Conservation (phyloP, 1,284 basidiomycete species). For the Papiliotrema nemorosa region DNA sequence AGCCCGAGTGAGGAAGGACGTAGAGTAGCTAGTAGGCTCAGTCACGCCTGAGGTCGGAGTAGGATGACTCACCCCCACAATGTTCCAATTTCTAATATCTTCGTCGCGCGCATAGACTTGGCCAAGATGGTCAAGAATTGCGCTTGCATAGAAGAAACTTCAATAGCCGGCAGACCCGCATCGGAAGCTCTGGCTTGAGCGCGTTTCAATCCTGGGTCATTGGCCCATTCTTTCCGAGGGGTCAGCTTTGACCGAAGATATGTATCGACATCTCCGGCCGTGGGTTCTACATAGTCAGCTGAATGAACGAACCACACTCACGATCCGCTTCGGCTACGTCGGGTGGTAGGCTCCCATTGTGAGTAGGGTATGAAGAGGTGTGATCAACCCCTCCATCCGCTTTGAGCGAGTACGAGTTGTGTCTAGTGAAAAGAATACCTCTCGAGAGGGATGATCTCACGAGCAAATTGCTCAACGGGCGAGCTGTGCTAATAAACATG, state of each 20-base stretch:
- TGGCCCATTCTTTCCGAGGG: constrained; percentile 14
- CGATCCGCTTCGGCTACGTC: too few species aligned
- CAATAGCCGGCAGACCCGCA: constrained; percentile 33
- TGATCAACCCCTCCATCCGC: too few species aligned
- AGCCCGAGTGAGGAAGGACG: constrained; percentile 32
- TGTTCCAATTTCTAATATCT: constrained; percentile 43
- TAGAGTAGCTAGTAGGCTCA: constrained; percentile 29
- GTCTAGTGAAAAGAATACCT: too few species aligned
- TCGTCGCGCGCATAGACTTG: constrained; percentile 28
- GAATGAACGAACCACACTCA: too few species aligned
- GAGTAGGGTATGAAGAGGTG: too few species aligned
- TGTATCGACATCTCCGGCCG: constrained; percentile 20
- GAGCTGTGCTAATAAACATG: too few species aligned
- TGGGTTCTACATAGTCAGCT: constrained; percentile 8
- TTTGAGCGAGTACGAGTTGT: too few species aligned
- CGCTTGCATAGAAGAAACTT: constrained; percentile 32
- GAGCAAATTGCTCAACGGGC: too few species aligned
- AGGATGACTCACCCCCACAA: constrained; percentile 31
- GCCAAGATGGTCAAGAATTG: constrained; percentile 39
- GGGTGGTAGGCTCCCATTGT: too few species aligned
- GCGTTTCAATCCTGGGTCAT: constrained; percentile 16
- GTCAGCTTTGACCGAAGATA: constrained; percentile 30
- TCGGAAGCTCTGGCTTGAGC: constrained; percentile 21
- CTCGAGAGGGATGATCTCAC: too few species aligned
- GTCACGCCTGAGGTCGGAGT: not conserved